Percentiles rank a stretch among this genome's conserved stretches.
These are phyloP conservation scores for Parmelia sp. DNA, from an alignment of 495 filamentous ascomycete genomes.

Conservation along the genomic window DNA sequence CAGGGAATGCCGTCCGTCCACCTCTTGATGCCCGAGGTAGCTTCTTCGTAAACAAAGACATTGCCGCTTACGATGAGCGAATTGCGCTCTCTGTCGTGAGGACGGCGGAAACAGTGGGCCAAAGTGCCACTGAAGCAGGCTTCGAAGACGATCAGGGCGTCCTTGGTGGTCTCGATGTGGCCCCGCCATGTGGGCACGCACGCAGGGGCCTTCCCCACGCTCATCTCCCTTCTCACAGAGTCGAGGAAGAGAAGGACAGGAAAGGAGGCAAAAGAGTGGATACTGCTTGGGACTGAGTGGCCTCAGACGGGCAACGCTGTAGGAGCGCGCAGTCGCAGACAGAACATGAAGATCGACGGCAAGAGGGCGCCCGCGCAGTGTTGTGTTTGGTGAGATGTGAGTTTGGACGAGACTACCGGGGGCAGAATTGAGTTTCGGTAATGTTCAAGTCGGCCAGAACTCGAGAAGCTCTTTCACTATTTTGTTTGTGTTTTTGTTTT, in stretches of 20 bases:
- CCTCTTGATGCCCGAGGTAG: constrained; percentile 80
- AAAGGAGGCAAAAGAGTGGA: neutral
- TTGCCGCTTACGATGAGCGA: constrained; percentile 72
- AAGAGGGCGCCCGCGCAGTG: constrained; percentile 1
- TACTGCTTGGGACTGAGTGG: neutral
- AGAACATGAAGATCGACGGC: constrained; percentile 3
- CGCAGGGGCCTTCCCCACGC: constrained; percentile 25
- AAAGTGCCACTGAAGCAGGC: constrained; percentile 62
- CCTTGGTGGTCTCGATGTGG: constrained; percentile 64
- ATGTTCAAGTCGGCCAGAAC: neutral
- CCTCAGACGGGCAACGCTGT: constrained; percentile 5
- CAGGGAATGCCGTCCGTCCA: constrained; percentile 90
- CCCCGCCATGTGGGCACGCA: constrained; percentile 52
- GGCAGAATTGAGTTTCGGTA: constrained; percentile 4
- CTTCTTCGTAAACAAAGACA: constrained; percentile 86
- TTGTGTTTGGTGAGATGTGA: neutral
- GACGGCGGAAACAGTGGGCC: constrained; percentile 69
- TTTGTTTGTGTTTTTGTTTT: too few relatives aligned
- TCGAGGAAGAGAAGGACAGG: neutral
- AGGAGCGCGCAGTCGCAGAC: neutral
- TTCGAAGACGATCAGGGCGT: constrained; percentile 71
- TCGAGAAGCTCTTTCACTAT: too few relatives aligned
- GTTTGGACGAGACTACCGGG: constrained; percentile 1
- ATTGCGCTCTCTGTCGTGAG: constrained; percentile 74
- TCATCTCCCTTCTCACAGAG: constrained; percentile 18